Percentiles rank a stretch among this genome's conserved stretches.
Evolutionary conservation across 129 eudicot genomes (phyloP).

Genomic region (Sambucus nigra): DNA sequence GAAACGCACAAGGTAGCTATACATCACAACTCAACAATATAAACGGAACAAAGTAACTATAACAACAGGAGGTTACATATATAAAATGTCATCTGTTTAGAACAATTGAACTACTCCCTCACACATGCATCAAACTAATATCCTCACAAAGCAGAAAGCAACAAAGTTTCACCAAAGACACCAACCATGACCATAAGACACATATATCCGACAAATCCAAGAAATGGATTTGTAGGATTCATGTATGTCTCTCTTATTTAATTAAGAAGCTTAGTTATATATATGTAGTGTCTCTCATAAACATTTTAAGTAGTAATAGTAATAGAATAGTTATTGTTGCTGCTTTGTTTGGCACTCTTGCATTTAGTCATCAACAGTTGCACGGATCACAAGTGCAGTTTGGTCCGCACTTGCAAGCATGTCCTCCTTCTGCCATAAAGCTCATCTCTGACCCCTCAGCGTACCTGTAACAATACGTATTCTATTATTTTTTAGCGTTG

Average conservation of each 20-base stretch:
- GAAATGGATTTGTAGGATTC: neutral
- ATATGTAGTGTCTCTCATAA: neutral
- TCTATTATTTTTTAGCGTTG: no score
- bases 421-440: slow-evolving; percentile 10
- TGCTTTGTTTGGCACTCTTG: neutral
- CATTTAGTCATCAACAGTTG: slow-evolving; percentile 10
- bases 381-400: slow-evolving; percentile 23
- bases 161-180: neutral
- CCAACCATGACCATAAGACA: neutral
- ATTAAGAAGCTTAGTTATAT: neutral
- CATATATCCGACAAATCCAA: slow-evolving; percentile 1
- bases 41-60: no score
- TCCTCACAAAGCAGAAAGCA: neutral
- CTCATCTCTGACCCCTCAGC: slow-evolving; percentile 9
- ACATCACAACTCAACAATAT: no score
- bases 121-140: no score
- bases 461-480: neutral
- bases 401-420: slow-evolving; percentile 18
- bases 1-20: no score
- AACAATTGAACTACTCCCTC: no score
- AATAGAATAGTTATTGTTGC: neutral
- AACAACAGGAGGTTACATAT: no score
- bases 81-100: no score
- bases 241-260: neutral
- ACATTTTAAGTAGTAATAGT: neutral